Conservation (phyloP, 2,329 filamentous ascomycete species). For the Penicillium sp. region DNA sequence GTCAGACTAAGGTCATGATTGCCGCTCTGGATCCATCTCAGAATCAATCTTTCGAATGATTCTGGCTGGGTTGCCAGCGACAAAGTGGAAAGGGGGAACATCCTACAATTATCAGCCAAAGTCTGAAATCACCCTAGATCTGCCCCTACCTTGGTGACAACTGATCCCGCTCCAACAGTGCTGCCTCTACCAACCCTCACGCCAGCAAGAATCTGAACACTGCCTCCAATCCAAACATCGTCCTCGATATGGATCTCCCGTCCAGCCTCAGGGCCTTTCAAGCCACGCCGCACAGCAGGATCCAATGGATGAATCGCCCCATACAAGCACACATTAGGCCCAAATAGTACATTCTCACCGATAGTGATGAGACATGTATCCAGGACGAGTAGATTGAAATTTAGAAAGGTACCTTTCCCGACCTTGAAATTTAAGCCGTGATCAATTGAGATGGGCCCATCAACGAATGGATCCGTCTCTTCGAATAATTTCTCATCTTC, state of each 20-base stretch:
- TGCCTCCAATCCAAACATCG: constrained; percentile 55
- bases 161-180: constrained; percentile 46
- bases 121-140: not conserved
- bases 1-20: not conserved
- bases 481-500: constrained; percentile 31
- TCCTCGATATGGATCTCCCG: constrained; percentile 54
- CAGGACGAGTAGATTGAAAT: constrained; percentile 63
- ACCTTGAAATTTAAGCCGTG: constrained; percentile 68
- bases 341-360: constrained; percentile 57
- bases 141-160: constrained; percentile 43
- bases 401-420: constrained; percentile 49
- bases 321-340: constrained; percentile 57
- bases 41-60: constrained; percentile 32
- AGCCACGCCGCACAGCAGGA: constrained; percentile 48
- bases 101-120: constrained; percentile 21
- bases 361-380: constrained; percentile 59
- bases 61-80: constrained; percentile 32
- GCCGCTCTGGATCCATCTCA: constrained; percentile 28
- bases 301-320: constrained; percentile 58
- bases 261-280: constrained; percentile 55
- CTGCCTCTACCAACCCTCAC: constrained; percentile 48
- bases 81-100: constrained; percentile 35
- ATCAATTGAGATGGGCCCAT: constrained; percentile 65
- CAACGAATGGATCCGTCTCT: constrained; percentile 56
- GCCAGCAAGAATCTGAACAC: constrained; percentile 49